phyloP scores from a whole-genome alignment of 2,329 filamentous ascomycete genomes.

The Apiospora arundinis region DNA sequence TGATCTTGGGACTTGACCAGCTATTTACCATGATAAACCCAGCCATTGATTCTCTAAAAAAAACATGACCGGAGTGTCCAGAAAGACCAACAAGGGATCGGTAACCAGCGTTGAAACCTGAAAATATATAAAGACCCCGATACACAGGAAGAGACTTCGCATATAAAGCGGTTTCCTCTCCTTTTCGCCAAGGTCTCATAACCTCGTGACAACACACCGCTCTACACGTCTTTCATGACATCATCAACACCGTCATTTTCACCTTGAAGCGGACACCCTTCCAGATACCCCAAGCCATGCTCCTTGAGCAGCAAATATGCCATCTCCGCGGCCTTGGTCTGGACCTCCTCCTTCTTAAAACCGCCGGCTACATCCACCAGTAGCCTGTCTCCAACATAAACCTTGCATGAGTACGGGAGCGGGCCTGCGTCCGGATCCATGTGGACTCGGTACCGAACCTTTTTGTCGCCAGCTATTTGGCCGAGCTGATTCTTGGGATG shows the following conservation, averaged over 20 bases:
- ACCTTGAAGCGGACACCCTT: background rate
- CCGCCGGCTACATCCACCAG: slow-evolving; percentile 55
- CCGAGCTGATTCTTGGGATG: slow-evolving; percentile 76
- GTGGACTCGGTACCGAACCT: slow-evolving; percentile 59
- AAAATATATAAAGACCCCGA: no score
- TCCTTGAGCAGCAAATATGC: slow-evolving; percentile 40
- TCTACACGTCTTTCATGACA: background rate
- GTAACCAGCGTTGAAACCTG: no score
- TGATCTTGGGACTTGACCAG: no score
- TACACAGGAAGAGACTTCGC: no score
- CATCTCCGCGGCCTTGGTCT: slow-evolving; percentile 60
- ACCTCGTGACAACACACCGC: background rate
- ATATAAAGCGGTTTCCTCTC: no score
- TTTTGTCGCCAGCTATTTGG: slow-evolving; percentile 53
- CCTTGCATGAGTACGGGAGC: slow-evolving; percentile 49
- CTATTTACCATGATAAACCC: no score
- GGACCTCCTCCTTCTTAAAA: slow-evolving; percentile 57
- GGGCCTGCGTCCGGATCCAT: slow-evolving; percentile 30
- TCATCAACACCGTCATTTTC: background rate
- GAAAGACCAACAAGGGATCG: no score
- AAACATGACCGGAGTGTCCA: no score
- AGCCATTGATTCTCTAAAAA: no score
- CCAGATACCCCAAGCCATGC: slow-evolving; percentile 15
- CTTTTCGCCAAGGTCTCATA: background rate
- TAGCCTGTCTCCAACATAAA: slow-evolving; percentile 54